Evolutionary conservation across 2,329 filamentous ascomycete genomes (phyloP), one percentile per base, ranked within the genome.

Genomic region (Neospermospora avenae): DNA sequence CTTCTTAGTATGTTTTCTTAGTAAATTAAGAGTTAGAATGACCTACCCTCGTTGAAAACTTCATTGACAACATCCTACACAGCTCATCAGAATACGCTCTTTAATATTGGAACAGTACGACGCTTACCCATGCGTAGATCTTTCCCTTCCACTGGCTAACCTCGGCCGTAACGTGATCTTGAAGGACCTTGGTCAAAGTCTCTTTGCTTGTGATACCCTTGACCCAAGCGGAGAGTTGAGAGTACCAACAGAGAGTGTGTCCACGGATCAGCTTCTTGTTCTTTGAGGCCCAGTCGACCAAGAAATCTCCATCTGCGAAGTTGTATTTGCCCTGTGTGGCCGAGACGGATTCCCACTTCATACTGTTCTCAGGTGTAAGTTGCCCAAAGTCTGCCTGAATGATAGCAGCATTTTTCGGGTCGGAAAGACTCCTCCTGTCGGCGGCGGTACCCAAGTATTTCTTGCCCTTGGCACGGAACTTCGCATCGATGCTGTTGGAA

Each of bases 301-400:
- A 85, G 63, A 88, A 89, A 72, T 87, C 76, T 54, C 77, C 31
- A 2, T 35, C 28, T 4, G 28, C 34, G 48, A 85, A 86, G 64
- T 75, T 84, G 78, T 85, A 89, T 66, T 45, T 59, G 18, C 48
- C 53, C n/a, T 60, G 63, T 3, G 58, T 44, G 4, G 53, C 69
- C 55, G 24, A 14, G 1, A 77, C 78, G 39, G 80, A 75, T 66
- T 87, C 83, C 86, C 85, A 89, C 74, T 89, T 89, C 81, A 88
- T 86, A 70, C 78, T 83, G 77, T 90, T 89, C 77, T 89, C 87
- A 1, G 82, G 80, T 0, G 86, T 88, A 35, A 89, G 76, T 71
- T 84, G 81, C 16, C 86, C 85, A 64, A 88, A 89, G 72, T 87
- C 77, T 56, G 77, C 75, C 63, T 80, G 78, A 72, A 89, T 83